phyloP scores from a whole-genome alignment of 2,329 filamentous ascomycete genomes.

The Venturia aucupariae region DNA sequence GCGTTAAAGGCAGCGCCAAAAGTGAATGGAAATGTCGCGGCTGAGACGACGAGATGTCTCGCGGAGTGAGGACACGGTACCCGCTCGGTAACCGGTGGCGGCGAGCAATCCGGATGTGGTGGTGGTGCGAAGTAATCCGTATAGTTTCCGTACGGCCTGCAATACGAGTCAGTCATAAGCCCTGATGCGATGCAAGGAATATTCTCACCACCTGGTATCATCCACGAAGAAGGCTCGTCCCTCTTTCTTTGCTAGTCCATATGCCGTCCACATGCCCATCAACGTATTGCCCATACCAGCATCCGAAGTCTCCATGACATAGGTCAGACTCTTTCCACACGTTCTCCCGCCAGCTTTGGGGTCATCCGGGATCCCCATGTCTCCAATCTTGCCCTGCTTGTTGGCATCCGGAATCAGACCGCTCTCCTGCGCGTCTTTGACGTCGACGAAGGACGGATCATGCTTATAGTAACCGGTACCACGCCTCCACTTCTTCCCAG shows the following conservation, averaged over 20 bases:
- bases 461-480: conserved; percentile 50
- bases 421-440: conserved; percentile 52
- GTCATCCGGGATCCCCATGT: conserved; percentile 17
- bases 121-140: conserved; percentile 61
- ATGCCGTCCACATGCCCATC: conserved; percentile 75
- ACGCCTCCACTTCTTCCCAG: conserved; percentile 27
- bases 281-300: conserved; percentile 69
- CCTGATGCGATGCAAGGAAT: background rate
- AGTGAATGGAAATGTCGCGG: conserved; percentile 54
- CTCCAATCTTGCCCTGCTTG: conserved; percentile 20
- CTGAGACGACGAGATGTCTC: conserved; percentile 64
- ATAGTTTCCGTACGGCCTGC: conserved; percentile 65
- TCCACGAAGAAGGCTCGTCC: conserved; percentile 74
- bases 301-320: conserved; percentile 63
- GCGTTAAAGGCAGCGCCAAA: conserved; percentile 53
- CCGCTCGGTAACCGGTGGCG: conserved; percentile 65
- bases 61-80: conserved; percentile 71
- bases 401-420: conserved; percentile 28
- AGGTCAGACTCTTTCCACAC: conserved; percentile 66
- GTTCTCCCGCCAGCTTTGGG: conserved; percentile 32
- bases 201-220: conserved; percentile 59
- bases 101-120: conserved; percentile 55
- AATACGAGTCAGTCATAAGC: background rate
- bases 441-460: conserved; percentile 65
- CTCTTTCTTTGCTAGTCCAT: conserved; percentile 67